phyloP scores from a whole-genome alignment of 1,284 basidiomycete genomes.

The Ustilago sp. region DNA sequence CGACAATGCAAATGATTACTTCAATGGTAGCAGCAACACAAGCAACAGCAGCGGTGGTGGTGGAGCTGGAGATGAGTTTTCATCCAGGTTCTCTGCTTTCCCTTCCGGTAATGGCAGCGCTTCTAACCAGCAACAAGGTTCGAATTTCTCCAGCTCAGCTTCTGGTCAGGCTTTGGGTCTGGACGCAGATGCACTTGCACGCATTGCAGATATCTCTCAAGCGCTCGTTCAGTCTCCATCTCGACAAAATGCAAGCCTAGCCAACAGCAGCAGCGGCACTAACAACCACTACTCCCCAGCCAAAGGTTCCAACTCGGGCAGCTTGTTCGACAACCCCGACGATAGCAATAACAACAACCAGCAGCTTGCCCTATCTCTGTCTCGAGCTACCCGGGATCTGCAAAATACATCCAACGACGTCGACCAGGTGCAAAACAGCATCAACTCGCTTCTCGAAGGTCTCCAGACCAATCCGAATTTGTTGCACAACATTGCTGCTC shows the following conservation, averaged over 20 bases:
- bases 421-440: conserved; percentile 78
- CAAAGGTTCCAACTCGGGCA: conserved; percentile 10
- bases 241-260: conserved; percentile 17
- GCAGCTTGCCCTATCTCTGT: conserved; percentile 42
- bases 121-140: background rate
- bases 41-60: conserved; percentile 1
- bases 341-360: conserved; percentile 35
- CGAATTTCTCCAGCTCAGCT: conserved; percentile 2
- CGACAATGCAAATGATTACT: conserved; percentile 32
- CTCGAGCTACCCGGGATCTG: conserved; percentile 69
- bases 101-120: conserved; percentile 8
- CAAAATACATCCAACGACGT: conserved; percentile 80
- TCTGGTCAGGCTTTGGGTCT: conserved; percentile 30
- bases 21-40: conserved; percentile 10
- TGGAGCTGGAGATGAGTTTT: conserved; percentile 19
- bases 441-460: conserved; percentile 79
- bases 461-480: conserved; percentile 74
- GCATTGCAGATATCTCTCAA: conserved; percentile 48
- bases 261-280: conserved; percentile 13
- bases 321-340: conserved; percentile 16
- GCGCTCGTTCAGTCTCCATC: conserved; percentile 47
- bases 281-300: conserved; percentile 17
- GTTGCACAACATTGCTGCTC: conserved; percentile 15
- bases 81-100: conserved; percentile 39
- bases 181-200: conserved; percentile 42